Evolutionary conservation across 768 basidiomycete genomes (phyloP).

Genomic region (Naganishia kalamii): DNA sequence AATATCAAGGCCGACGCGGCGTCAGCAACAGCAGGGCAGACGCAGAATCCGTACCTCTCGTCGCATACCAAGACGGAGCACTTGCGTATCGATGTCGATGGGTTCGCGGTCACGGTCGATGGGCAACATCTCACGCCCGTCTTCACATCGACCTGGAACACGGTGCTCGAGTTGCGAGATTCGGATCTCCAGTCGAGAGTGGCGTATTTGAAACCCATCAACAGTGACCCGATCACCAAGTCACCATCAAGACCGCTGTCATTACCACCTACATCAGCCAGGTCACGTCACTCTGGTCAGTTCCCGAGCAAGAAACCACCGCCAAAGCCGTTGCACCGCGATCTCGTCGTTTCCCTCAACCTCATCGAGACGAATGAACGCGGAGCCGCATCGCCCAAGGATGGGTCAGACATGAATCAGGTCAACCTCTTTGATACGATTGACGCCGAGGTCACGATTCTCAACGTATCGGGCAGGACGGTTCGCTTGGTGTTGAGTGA

Average conservation of each 20-base stretch:
- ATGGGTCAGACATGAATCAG: neutral
- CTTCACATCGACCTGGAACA: conserved; percentile 22
- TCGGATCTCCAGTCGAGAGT: neutral
- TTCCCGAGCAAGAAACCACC: neutral
- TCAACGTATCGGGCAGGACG: conserved; percentile 17
- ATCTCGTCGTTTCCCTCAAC: conserved; percentile 21
- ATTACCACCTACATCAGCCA: neutral
- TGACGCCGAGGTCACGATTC: conserved; percentile 15
- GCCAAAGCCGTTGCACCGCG: conserved; percentile 14
- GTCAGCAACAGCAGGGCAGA: neutral
- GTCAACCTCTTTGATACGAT: conserved; percentile 4
- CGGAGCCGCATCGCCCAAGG: neutral
- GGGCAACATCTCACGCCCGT: neutral
- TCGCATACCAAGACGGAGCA: neutral
- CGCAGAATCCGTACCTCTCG: conserved; percentile 13
- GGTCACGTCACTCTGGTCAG: neutral
- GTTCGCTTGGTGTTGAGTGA: conserved; percentile 18
- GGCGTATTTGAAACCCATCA: neutral
- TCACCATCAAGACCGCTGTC: neutral
- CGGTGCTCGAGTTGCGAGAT: conserved; percentile 16
- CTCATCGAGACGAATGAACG: neutral
- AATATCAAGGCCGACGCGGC: conserved; percentile 8
- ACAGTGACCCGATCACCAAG: neutral
- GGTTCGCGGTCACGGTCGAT: neutral
- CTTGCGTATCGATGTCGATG: conserved; percentile 17